Evolutionary conservation across 2,329 filamentous ascomycete genomes (phyloP), one percentile per base, ranked within the genome.

Genomic region (Exophiala calicioides): DNA sequence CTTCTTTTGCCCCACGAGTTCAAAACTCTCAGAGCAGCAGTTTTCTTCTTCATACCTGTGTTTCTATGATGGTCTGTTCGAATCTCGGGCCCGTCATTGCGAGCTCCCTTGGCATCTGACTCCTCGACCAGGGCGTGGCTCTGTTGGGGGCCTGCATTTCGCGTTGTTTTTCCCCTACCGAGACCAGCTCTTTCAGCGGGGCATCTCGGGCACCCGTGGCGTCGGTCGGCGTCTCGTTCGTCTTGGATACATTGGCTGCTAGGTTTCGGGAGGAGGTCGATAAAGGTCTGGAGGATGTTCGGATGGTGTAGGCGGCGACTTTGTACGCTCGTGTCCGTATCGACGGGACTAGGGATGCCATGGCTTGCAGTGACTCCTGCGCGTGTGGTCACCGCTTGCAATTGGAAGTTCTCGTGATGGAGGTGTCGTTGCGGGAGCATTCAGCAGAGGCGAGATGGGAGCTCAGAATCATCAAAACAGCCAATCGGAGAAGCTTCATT

Each of bases 51-150:
- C 44, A 12, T 47, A 96, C 91, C 87, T 98, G 93, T 58, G 85
- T 73, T 60, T 85, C 82, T 73, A 97, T 91, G 63, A 95, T 88
- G 24, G 89, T 97, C 81, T 97, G 91, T 77, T 98, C 93, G 64
- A 98, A 98, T 60, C 91, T 79, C 57, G 93, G 93, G 31, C 93
- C 93, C 31, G 83, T 82, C 91, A 98, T 98, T 42, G 90, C 93
- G 68, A 82, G 71, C 43, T 81, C 79, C 62, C 91, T 79, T 29
- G 89, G 82, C 69, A 82, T 81, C 78, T 98, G 93, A 73, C 82
- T 95, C 64, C 81, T 74, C 52, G 88, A 89, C 93, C 93, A 98
- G 50, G 88, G 79, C 4, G 72, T 80, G 50, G 76, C 72, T 54
- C 90, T 82, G 76, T 98, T 98, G 16, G 93, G 93, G 23, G 91